phyloP scores from a whole-genome alignment of 768 basidiomycete genomes.

The Boletus barrowsii region DNA sequence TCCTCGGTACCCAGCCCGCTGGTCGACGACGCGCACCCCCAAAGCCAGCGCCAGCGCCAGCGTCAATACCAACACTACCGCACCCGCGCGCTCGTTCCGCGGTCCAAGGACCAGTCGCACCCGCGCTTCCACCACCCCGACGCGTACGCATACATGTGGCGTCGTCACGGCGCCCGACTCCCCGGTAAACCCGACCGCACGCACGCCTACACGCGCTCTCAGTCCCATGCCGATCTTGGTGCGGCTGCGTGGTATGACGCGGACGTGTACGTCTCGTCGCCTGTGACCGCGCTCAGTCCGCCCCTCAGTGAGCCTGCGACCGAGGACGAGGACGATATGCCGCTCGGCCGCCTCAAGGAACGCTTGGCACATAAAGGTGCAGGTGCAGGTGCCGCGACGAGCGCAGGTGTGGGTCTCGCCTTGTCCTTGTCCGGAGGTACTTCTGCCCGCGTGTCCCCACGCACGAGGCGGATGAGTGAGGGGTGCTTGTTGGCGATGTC shows the following conservation, averaged over 20 bases:
- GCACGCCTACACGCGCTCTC: slow-evolving; percentile 3
- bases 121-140: slow-evolving; percentile 11
- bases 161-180: slow-evolving; percentile 10
- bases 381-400: not conserved
- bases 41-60: not conserved
- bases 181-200: slow-evolving; percentile 14
- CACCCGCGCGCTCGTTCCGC: not conserved
- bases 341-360: slow-evolving; percentile 9
- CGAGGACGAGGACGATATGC: slow-evolving; percentile 16
- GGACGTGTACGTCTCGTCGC: slow-evolving; percentile 15
- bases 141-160: slow-evolving; percentile 16
- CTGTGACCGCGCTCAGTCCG: slow-evolving; percentile 16
- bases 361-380: slow-evolving; percentile 5
- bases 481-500: slow-evolving; percentile 17
- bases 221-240: slow-evolving; percentile 2
- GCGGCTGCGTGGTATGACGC: slow-evolving; percentile 12
- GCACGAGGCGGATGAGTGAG: slow-evolving; percentile 15
- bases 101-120: not conserved
- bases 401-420: not conserved
- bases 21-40: not conserved
- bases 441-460: not conserved
- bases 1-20: slow-evolving; percentile 3
- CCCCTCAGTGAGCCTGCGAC: slow-evolving; percentile 4
- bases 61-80: not conserved
- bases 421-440: not conserved